Percentiles rank a stretch among this genome's conserved stretches.
Conservation (phyloP, 805 yeast genomes). For the Osmozyma mogii region DNA sequence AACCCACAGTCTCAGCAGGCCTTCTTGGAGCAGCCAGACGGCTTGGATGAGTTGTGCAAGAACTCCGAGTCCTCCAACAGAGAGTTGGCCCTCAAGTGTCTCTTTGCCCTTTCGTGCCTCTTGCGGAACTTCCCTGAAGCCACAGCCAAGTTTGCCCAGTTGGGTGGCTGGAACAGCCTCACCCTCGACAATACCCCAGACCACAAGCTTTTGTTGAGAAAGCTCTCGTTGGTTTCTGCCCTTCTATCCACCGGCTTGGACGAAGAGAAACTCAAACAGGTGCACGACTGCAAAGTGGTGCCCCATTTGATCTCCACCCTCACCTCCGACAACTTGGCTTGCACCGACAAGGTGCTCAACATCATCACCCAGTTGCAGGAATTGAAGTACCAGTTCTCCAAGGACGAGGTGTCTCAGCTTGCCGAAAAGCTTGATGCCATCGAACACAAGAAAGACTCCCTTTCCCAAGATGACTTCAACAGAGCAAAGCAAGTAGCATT, state of each 20-base stretch:
- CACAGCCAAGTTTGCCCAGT: slow-evolving; percentile 44
- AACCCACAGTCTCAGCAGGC: slow-evolving; percentile 69
- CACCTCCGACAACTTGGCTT: slow-evolving; percentile 33
- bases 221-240: slow-evolving; percentile 52
- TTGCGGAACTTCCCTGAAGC: slow-evolving; percentile 61
- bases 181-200: slow-evolving; percentile 13
- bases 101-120: slow-evolving; percentile 71
- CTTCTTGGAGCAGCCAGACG: slow-evolving; percentile 44
- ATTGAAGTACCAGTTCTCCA: slow-evolving; percentile 36
- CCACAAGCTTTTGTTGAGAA: slow-evolving; percentile 43
- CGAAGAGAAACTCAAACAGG: slow-evolving; percentile 28
- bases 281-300: slow-evolving; percentile 30
- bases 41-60: slow-evolving; percentile 38
- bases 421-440: slow-evolving; percentile 28
- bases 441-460: slow-evolving; percentile 37
- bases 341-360: slow-evolving; percentile 51
- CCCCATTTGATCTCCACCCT: slow-evolving; percentile 25
- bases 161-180: slow-evolving; percentile 57
- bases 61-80: slow-evolving; percentile 11
- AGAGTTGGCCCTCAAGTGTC: slow-evolving; percentile 48
- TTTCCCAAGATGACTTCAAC: slow-evolving; percentile 48
- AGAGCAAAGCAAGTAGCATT: slow-evolving; percentile 38
- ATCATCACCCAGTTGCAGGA: slow-evolving; percentile 40
- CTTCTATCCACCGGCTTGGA: slow-evolving; percentile 46
- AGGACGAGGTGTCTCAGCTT: slow-evolving; percentile 33